Conservation (phyloP, 2,329 filamentous ascomycete species). For the Sporothrix euskadiensis region DNA sequence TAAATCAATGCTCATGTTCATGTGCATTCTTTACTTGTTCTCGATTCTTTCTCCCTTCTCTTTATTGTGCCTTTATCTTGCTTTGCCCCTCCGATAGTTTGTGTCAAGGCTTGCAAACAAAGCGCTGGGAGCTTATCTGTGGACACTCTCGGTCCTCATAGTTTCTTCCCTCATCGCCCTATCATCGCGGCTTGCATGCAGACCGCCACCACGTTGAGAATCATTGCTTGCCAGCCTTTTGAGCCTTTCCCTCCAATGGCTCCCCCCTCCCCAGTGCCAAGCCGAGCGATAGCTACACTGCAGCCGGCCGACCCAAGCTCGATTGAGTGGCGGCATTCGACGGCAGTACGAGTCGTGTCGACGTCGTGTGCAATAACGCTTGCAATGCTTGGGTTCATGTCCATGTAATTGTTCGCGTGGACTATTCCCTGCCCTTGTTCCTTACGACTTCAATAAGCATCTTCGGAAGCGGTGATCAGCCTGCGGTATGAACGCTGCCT, state of each 20-base stretch:
- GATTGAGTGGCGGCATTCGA: not conserved
- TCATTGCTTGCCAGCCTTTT: not conserved
- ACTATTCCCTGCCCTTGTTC: not conserved
- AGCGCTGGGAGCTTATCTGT: constrained; percentile 12
- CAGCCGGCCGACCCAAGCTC: not conserved
- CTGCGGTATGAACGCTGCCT: constrained; percentile 20
- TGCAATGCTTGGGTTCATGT: not conserved
- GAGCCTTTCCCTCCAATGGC: not conserved
- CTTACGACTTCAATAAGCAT: not conserved
- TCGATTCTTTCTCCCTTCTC: not conserved
- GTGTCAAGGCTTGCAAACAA: not conserved
- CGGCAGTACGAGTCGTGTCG: not conserved
- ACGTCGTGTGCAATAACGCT: not conserved
- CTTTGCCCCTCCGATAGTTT: not conserved
- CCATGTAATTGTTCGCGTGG: not conserved
- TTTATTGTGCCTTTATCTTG: not conserved
- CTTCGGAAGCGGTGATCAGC: constrained; percentile 10
- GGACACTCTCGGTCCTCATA: not conserved
- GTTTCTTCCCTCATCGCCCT: not conserved
- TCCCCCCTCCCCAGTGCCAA: not conserved
- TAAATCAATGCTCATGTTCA: not conserved
- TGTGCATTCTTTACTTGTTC: not conserved
- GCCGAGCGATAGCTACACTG: constrained; percentile 13
- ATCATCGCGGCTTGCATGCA: constrained; percentile 20
- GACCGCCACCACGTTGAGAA: constrained; percentile 5